Percentiles rank a stretch among this genome's conserved stretches.
phyloP scores from a whole-genome alignment of 192 early-diverging fungal species.

The Rhizophagus clarus region DNA sequence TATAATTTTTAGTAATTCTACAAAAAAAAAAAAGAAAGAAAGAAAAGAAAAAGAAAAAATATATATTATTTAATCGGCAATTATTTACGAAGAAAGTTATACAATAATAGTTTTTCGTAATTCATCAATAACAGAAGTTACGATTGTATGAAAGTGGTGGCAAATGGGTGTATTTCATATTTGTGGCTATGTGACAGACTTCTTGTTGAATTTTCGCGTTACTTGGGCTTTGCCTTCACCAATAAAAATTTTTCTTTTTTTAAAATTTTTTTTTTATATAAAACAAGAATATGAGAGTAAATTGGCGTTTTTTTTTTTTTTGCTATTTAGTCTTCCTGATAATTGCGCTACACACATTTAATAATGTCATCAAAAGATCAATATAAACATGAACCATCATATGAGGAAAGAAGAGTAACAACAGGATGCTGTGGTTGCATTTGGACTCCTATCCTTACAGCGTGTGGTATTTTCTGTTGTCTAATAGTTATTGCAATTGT shows the following conservation, averaged over 20 bases:
- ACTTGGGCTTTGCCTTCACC: too few species aligned
- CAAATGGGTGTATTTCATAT: not conserved
- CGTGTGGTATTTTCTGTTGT: not conserved
- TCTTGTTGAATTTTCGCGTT: too few species aligned
- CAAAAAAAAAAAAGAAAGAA: too few species aligned
- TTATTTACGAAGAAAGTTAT: not conserved
- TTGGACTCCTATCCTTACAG: not conserved
- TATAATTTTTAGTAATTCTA: too few species aligned
- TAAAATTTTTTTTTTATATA: not conserved
- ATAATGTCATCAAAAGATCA: not conserved
- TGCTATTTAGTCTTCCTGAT: not conserved
- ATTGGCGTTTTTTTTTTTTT: too few species aligned
- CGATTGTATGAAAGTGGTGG: not conserved
- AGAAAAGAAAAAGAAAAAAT: too few species aligned
- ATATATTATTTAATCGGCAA: too few species aligned
- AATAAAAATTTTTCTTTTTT: not conserved
- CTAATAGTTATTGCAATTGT: not conserved
- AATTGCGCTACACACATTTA: not conserved
- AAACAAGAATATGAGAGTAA: too few species aligned
- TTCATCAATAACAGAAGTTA: not conserved
- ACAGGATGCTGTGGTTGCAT: not conserved
- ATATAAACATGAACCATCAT: not conserved
- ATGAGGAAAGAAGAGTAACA: not conserved
- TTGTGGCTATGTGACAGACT: not conserved
- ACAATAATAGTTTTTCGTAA: not conserved